phyloP scores from a whole-genome alignment of 192 early-diverging fungal genomes.

The Podila verticillata region DNA sequence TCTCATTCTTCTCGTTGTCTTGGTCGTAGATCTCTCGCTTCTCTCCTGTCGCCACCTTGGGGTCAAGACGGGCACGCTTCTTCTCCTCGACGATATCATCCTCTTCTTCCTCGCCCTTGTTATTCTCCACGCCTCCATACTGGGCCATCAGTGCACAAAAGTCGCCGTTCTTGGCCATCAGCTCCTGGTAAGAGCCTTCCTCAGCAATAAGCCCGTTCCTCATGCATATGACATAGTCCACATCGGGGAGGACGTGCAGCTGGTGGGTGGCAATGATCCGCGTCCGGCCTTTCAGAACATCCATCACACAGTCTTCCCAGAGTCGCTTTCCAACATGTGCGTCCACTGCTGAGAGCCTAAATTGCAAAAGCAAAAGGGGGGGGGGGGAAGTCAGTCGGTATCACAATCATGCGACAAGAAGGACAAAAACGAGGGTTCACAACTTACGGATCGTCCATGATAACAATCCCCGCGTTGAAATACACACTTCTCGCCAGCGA shows the following conservation, averaged over 20 bases:
- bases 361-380: too few species aligned
- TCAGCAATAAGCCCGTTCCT: constrained; percentile 75
- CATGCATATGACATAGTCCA: constrained; percentile 77
- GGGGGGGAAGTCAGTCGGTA: too few species aligned
- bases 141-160: constrained; percentile 78
- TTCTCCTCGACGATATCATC: not conserved
- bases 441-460: constrained; percentile 81
- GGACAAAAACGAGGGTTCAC: too few species aligned
- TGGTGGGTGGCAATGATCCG: constrained; percentile 88
- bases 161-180: constrained; percentile 71
- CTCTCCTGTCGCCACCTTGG: not conserved
- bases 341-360: constrained; percentile 86
- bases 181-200: constrained; percentile 68
- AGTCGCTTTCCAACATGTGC: constrained; percentile 65
- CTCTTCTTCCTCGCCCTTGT: constrained; percentile 33
- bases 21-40: not conserved
- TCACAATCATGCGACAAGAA: too few species aligned
- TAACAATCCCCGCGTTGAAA: constrained; percentile 64
- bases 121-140: constrained; percentile 65
- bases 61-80: constrained; percentile 15
- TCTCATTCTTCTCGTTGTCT: constrained; percentile 1
- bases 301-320: constrained; percentile 43
- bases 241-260: constrained; percentile 76
- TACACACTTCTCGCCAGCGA: constrained; percentile 89
- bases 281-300: constrained; percentile 64